Evolutionary conservation across 176 grass and related monocot species (phyloP).

Genomic region (Puccinellia tenuiflora): DNA sequence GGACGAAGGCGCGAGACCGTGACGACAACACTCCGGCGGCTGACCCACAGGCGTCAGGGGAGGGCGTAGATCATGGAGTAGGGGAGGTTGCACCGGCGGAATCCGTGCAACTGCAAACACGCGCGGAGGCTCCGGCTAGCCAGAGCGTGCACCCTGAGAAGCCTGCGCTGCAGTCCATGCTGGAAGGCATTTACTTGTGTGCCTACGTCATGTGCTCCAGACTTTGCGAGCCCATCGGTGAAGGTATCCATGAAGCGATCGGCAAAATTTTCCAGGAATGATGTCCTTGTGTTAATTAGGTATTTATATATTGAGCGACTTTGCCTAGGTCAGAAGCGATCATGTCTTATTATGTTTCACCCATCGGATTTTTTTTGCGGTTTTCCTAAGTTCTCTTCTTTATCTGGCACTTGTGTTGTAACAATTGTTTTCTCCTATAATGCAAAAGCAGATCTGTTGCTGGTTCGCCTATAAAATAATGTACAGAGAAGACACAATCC

Average conservation of each 20-base stretch:
- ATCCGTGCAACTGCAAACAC: neutral
- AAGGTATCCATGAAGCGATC: neutral
- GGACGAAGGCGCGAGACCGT: neutral
- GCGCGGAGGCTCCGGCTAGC: neutral
- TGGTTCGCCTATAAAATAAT: too few species aligned
- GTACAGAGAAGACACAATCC: neutral
- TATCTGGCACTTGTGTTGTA: too few species aligned
- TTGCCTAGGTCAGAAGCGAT: too few species aligned
- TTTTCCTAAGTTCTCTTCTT: too few species aligned
- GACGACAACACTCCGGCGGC: neutral
- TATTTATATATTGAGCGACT: neutral
- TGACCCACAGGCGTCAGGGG: neutral
- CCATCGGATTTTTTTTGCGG: too few species aligned
- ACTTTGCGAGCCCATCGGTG: neutral
- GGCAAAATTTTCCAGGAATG: neutral
- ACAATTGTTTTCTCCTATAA: too few species aligned
- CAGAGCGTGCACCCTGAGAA: neutral
- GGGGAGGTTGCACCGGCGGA: neutral
- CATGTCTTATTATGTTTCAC: too few species aligned
- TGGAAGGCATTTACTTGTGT: neutral
- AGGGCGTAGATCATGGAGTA: too few species aligned
- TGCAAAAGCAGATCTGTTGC: too few species aligned
- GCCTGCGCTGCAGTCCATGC: neutral
- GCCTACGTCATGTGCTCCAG: neutral
- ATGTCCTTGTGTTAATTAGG: neutral